Conservation (phyloP, 2,329 filamentous ascomycete species). For the Blastomyces gilchristii region DNA sequence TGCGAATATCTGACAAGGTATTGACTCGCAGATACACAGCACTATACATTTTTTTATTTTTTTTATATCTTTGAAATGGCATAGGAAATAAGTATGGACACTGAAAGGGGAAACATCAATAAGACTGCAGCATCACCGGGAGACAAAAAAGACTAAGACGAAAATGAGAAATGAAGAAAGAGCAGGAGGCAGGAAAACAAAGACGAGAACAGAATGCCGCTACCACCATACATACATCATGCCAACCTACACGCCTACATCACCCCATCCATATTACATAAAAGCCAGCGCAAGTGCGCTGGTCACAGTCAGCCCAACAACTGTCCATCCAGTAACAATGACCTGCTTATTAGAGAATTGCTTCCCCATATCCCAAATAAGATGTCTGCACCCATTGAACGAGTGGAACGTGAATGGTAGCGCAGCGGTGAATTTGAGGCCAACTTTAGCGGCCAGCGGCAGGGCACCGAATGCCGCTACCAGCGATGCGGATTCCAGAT, state of each 20-base stretch:
- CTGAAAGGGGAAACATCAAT: not conserved
- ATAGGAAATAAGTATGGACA: conserved; percentile 2
- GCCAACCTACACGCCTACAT: too few relatives aligned
- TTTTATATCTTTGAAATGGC: not conserved
- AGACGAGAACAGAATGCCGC: not conserved
- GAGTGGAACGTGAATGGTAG: conserved; percentile 59
- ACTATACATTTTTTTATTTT: not conserved
- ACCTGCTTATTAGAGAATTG: conserved; percentile 55
- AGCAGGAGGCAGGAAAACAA: not conserved
- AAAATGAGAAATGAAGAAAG: not conserved
- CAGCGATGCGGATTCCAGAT: conserved; percentile 54
- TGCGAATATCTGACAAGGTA: not conserved
- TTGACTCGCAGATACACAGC: not conserved
- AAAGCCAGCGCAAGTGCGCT: conserved; percentile 39
- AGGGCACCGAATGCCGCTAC: conserved; percentile 55
- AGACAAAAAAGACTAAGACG: not conserved
- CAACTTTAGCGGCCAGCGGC: conserved; percentile 49
- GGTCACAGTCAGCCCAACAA: conserved; percentile 46
- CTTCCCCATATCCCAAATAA: conserved; percentile 58
- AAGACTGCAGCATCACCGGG: not conserved
- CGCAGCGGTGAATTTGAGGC: conserved; percentile 49
- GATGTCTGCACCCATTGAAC: conserved; percentile 61
- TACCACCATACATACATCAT: not conserved
- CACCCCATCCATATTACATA: not conserved
- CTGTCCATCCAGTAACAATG: conserved; percentile 54